Percentiles rank a stretch among this genome's conserved stretches.
Conservation (phyloP, 2,329 filamentous ascomycete genomes). For the Verticillium albo-atrum region DNA sequence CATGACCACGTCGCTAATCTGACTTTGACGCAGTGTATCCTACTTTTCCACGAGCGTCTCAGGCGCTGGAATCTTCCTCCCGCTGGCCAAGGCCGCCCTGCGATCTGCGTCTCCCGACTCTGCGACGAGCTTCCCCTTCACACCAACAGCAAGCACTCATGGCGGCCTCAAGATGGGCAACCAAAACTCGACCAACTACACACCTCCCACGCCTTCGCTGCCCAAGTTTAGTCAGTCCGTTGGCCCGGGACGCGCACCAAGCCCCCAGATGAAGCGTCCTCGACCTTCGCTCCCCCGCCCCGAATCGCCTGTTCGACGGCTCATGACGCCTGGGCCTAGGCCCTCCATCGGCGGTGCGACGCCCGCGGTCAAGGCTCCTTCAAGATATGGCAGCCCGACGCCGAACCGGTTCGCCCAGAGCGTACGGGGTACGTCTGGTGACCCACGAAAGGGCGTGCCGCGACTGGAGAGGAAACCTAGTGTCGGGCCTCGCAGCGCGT, state of each 20-base stretch:
- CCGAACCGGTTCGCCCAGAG: constrained; percentile 61
- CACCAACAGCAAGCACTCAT: constrained; percentile 62
- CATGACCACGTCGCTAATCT: constrained; percentile 13
- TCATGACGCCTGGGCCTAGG: constrained; percentile 55
- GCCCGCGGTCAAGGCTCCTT: constrained; percentile 43
- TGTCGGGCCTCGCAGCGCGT: constrained; percentile 53
- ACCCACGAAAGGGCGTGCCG: constrained; percentile 53
- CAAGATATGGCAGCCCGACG: constrained; percentile 60
- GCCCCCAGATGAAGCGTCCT: constrained; percentile 66
- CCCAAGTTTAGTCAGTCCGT: constrained; percentile 87
- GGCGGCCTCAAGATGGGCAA: constrained; percentile 47
- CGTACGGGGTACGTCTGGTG: constrained; percentile 55
- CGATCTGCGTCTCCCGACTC: constrained; percentile 54
- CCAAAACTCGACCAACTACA: constrained; percentile 56
- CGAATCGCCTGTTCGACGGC: constrained; percentile 75
- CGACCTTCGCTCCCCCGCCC: constrained; percentile 80
- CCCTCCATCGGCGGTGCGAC: constrained; percentile 47
- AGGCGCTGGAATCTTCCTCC: constrained; percentile 90
- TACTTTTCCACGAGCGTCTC: constrained; percentile 80
- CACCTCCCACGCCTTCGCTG: constrained; percentile 60
- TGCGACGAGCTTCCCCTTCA: constrained; percentile 52
- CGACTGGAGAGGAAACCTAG: constrained; percentile 45
- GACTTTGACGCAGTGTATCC: constrained; percentile 40
- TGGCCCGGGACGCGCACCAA: constrained; percentile 68
- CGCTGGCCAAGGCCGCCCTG: constrained; percentile 72